phyloP scores from a whole-genome alignment of 2,329 filamentous ascomycete genomes.

The Xylariaceae sp. region DNA sequence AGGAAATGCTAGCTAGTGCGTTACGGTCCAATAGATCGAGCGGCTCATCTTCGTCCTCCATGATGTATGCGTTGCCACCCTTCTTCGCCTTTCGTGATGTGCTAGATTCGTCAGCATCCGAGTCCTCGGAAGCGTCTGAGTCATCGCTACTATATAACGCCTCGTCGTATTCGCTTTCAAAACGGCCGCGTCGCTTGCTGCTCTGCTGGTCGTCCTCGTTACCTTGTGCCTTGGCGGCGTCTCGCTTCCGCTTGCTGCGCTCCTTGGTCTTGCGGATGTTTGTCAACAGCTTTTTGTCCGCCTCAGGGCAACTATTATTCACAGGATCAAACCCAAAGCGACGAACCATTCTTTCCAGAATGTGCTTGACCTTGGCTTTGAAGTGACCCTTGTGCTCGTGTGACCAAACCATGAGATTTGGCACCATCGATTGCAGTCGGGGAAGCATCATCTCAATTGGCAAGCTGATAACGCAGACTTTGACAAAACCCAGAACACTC shows the following conservation, averaged over 20 bases:
- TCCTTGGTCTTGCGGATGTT: slow-evolving; percentile 97
- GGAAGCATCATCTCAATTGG: slow-evolving; percentile 80
- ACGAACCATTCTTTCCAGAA: slow-evolving; percentile 91
- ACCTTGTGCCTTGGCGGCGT: slow-evolving; percentile 64
- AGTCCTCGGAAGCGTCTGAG: slow-evolving; percentile 68
- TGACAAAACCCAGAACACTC: slow-evolving; percentile 93
- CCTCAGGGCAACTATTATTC: slow-evolving; percentile 81
- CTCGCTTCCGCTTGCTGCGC: slow-evolving; percentile 88
- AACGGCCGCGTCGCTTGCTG: slow-evolving; percentile 64
- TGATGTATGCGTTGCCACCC: slow-evolving; percentile 79
- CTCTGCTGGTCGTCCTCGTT: slow-evolving; percentile 62
- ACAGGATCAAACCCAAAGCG: slow-evolving; percentile 86
- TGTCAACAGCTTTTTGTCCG: slow-evolving; percentile 85
- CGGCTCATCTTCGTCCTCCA: slow-evolving; percentile 93
- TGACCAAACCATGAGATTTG: slow-evolving; percentile 93
- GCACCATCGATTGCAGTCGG: slow-evolving; percentile 77
- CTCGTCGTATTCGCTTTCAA: slow-evolving; percentile 93
- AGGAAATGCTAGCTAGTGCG: slow-evolving; percentile 90
- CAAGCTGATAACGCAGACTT: slow-evolving; percentile 89
- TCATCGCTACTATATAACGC: slow-evolving; percentile 86
- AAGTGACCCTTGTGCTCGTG: slow-evolving; percentile 98
- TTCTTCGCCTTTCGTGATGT: slow-evolving; percentile 57
- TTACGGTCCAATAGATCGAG: slow-evolving; percentile 90
- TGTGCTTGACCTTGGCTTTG: slow-evolving; percentile 97
- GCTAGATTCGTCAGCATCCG: slow-evolving; percentile 63